phyloP scores from a whole-genome alignment of 2,329 filamentous ascomycete genomes.

The Apiospora kogelbergensis region DNA sequence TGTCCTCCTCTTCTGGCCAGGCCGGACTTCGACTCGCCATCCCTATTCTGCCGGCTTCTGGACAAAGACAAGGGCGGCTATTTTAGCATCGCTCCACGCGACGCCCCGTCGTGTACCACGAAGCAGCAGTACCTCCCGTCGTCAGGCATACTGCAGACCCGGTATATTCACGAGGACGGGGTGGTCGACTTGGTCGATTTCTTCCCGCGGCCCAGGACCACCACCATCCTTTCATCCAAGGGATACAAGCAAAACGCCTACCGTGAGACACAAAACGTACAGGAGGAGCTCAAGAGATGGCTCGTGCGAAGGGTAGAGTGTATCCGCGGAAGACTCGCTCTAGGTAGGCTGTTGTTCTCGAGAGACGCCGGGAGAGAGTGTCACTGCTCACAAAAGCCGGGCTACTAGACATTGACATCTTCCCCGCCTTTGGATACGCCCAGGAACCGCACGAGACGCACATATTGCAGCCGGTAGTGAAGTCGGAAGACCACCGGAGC shows the following conservation, averaged over 20 bases:
- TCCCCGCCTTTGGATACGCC: constrained; percentile 73
- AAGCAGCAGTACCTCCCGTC: constrained; percentile 78
- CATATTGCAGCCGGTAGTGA: constrained; percentile 46
- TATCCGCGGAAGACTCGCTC: constrained; percentile 63
- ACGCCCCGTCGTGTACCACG: constrained; percentile 57
- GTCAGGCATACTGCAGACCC: constrained; percentile 73
- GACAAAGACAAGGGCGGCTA: constrained; percentile 75
- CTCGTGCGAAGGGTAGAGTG: constrained; percentile 72
- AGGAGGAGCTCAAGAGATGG: constrained; percentile 68
- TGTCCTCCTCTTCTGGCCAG: constrained; percentile 33
- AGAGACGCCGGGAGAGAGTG: not conserved
- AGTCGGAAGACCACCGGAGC: constrained; percentile 42
- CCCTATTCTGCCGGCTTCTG: constrained; percentile 71
- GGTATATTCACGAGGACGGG: constrained; percentile 75
- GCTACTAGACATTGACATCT: constrained; percentile 60
- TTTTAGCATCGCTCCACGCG: constrained; percentile 64
- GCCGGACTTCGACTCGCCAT: constrained; percentile 78
- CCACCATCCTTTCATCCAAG: constrained; percentile 47
- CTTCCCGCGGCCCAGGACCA: constrained; percentile 68
- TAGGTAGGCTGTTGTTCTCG: constrained; percentile 41
- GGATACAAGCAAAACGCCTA: constrained; percentile 50
- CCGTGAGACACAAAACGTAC: constrained; percentile 52
- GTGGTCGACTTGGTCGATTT: constrained; percentile 75
- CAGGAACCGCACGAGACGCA: constrained; percentile 60
- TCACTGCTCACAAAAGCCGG: not conserved